Percentiles rank a stretch among this genome's conserved stretches.
These are phyloP conservation scores for Colletotrichum musae DNA, from an alignment of 2,329 filamentous ascomycete genomes.

Conservation along the genomic window DNA sequence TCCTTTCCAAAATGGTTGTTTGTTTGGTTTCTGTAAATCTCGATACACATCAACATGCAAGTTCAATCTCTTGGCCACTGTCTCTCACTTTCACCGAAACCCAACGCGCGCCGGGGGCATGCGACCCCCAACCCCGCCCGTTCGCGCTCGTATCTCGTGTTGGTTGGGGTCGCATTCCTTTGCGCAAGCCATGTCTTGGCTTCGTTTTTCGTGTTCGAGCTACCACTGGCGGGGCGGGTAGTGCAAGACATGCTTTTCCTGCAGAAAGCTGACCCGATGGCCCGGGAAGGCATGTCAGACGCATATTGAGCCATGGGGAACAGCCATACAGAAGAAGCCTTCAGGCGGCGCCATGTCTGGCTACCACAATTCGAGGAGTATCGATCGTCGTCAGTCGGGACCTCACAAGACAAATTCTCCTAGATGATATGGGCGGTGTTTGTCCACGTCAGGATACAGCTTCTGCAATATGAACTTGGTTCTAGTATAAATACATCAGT, in stretches of 20 bases:
- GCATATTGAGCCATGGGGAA: neutral
- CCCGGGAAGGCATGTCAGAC: neutral
- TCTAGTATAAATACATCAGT: too few species aligned
- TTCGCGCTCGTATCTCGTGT: constrained; percentile 1
- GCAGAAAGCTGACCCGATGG: neutral
- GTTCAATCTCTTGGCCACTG: neutral
- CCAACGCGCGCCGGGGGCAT: neutral
- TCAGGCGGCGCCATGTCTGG: neutral
- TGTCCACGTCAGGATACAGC: too few species aligned
- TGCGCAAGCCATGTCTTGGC: constrained; percentile 16
- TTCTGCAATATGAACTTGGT: too few species aligned
- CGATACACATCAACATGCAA: neutral
- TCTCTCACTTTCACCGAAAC: neutral
- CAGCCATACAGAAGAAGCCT: neutral
- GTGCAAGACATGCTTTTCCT: neutral
- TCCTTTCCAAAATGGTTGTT: neutral
- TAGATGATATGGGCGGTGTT: too few species aligned
- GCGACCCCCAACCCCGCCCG: too few species aligned
- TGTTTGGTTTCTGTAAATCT: neutral
- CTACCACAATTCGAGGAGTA: neutral
- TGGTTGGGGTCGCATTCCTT: neutral
- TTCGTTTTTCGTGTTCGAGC: constrained; percentile 13
- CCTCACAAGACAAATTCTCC: neutral
- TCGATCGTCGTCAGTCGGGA: neutral
- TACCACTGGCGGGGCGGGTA: neutral